Conservation (phyloP, 768 basidiomycete genomes). For the Hydnum rufescens region DNA sequence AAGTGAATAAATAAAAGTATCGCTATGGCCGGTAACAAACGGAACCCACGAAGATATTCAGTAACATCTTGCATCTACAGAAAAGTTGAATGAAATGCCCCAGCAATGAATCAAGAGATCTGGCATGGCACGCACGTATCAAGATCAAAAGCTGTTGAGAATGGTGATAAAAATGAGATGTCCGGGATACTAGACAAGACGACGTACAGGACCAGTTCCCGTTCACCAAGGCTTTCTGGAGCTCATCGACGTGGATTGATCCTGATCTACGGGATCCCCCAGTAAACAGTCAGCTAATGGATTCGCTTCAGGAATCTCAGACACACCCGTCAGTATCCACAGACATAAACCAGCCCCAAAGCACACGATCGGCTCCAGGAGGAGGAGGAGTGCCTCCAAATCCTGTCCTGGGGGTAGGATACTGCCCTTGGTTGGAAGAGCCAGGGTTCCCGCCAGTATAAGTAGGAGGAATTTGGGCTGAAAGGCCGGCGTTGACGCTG, state of each 20-base stretch:
- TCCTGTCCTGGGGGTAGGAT: too few relatives aligned
- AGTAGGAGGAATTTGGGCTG: too few relatives aligned
- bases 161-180: not conserved
- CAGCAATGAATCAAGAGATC: not conserved
- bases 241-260: not conserved
- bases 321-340: slow-evolving; percentile 8
- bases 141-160: slow-evolving; percentile 67
- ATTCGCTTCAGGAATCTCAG: too few relatives aligned
- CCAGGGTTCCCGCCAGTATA: too few relatives aligned
- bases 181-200: not conserved
- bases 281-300: too few relatives aligned
- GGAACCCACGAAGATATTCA: slow-evolving; percentile 54
- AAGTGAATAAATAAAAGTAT: not conserved
- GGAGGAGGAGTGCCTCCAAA: too few relatives aligned
- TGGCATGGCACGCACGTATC: slow-evolving; percentile 36
- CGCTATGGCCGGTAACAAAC: not conserved
- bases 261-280: not conserved
- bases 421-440: too few relatives aligned
- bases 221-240: slow-evolving; percentile 26
- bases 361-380: slow-evolving; percentile 10
- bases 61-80: slow-evolving; percentile 41
- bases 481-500: too few relatives aligned
- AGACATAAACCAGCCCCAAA: slow-evolving; percentile 9
- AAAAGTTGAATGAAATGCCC: not conserved
- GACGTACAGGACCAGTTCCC: slow-evolving; percentile 36